Base-by-base conservation (phyloP, 345 rosid genomes). In the Combretum micranthum region DNA sequence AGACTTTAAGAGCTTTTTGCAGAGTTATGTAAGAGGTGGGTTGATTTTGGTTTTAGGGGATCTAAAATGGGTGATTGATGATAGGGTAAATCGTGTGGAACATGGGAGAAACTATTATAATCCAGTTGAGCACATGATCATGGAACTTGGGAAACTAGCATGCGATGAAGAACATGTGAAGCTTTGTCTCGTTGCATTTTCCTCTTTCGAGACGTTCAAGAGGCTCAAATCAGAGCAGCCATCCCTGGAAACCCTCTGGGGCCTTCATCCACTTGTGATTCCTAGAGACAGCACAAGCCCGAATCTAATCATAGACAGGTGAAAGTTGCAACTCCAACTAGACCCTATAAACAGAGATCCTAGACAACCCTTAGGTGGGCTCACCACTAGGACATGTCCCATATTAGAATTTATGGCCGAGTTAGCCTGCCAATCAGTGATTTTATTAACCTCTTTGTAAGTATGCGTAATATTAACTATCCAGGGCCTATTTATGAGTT, bases 241-340 rank as follows among this genome's bases (percentile, higher is more conserved):
- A 13, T 84, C 90, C 20, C 73, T 77, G 1, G 88, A 86, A 56
- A 65, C 75, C 50, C 60, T 86, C 47, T 88, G 85, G 90, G 77
- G 79, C 50, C 82, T 88, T 20, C 80, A 80, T 59, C 82, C 91
- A 50, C 71, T 88, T 2, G 83, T 86, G 58, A 75, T 93, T 68
- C 94, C 98, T 56, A 66, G 83, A 12, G 80, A 71, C 57, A 80
- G 77, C 72, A 74, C 88, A 37, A 72, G 91, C 51, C 72, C 84
- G 77, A 84, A 83, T 80, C 91, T 88, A 58, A 67, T 75, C 79
- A 65, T 80, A 58, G 81, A 86, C 74, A 83, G 98, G 98, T 91
- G 77, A 44, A 17, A 19, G 17, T 18, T 32, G 39, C 39, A 32
- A 32, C 39, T 32, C 39, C 39, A 32, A 32, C 39, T 32, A 32